Evolutionary conservation across 306 rosid genomes (phyloP), one percentile per base, ranked within the genome.

Genomic region (Cicer yamashitae): DNA sequence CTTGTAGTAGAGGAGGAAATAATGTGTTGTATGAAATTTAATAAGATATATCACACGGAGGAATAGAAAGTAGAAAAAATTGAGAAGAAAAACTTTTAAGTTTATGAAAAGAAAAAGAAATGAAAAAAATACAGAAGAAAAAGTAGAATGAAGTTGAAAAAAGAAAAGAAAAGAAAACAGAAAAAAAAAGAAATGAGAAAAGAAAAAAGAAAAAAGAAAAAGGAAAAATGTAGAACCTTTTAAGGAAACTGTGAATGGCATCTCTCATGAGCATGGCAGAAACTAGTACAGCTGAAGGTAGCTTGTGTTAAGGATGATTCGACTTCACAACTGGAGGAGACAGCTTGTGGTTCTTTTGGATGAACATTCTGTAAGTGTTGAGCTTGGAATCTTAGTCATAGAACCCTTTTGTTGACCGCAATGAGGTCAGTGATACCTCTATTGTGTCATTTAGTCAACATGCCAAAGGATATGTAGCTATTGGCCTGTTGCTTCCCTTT

Each of bases 381-480:
- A 79, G 86, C 88, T 72, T 84, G 83, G 80, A 84, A 76, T 80
- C 80, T 57, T 86, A 84, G 88, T 84, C 79, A 78, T 83, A 78
- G 82, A 82, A 86, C 84, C 87, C 86, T 72, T 70, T 77, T 67
- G 84, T 88, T 81, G 85, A 87, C 83, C 87, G 84, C 83, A 85
- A 62, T 83, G 88, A 54, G 91, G 90, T 85, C 83, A 77, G 54
- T 83, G 84, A 78, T 87, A 78, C 86, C 81, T 86, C 57, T 73
- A 71, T 73, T 83, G 74, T 84, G 83, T 81, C 84, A 60, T 83
- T 82, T 83, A 67, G 81, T 78, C 70, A 76, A 80, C 45, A 51
- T 77, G 77, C 81, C 54, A 78, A 85, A 83, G 85, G 88, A 86
- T 86, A 81, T 79, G 87, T 82, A 81, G 82, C 73, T 75, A 77